phyloP scores from a whole-genome alignment of 192 early-diverging fungal genomes.

The Diversispora epigaea region DNA sequence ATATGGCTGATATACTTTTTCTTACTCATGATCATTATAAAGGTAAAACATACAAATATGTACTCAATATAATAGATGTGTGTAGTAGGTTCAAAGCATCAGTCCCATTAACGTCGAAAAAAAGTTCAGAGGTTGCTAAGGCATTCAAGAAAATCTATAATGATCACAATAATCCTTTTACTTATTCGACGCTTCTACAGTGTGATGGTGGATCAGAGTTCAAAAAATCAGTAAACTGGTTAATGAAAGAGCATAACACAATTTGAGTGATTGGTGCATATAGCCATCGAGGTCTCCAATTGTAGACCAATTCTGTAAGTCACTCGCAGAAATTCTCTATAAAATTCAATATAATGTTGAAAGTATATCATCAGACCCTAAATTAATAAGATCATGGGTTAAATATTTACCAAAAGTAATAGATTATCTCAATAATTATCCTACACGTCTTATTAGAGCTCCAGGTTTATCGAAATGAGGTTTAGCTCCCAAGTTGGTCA shows the following conservation, averaged over 20 bases:
- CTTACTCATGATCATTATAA: conserved; percentile 9
- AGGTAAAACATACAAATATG: not conserved
- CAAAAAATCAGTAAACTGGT: not conserved
- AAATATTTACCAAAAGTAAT: conserved; percentile 9
- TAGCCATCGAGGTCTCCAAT: not conserved
- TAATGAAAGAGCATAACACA: conserved; percentile 2
- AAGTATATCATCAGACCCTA: not conserved
- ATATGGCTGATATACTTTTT: not conserved
- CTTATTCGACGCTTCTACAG: not conserved
- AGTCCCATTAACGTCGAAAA: not conserved
- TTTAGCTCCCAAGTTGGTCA: not conserved
- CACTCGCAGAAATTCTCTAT: conserved; percentile 4
- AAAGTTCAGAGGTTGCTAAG: conserved; percentile 5
- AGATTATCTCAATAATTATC: conserved; percentile 15
- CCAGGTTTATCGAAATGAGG: not conserved
- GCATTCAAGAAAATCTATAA: conserved; percentile 11
- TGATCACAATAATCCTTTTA: not conserved
- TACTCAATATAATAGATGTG: conserved; percentile 12
- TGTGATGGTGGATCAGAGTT: conserved; percentile 8
- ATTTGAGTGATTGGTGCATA: not conserved
- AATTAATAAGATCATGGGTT: conserved; percentile 5
- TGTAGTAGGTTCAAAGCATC: not conserved
- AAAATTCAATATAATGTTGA: conserved; percentile 4
- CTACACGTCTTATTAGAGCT: not conserved
- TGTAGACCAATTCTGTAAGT: not conserved